Evolutionary conservation across 176 grass and related monocot genomes (phyloP), one percentile per base, ranked within the genome.

Genomic region (Secale cereale): DNA sequence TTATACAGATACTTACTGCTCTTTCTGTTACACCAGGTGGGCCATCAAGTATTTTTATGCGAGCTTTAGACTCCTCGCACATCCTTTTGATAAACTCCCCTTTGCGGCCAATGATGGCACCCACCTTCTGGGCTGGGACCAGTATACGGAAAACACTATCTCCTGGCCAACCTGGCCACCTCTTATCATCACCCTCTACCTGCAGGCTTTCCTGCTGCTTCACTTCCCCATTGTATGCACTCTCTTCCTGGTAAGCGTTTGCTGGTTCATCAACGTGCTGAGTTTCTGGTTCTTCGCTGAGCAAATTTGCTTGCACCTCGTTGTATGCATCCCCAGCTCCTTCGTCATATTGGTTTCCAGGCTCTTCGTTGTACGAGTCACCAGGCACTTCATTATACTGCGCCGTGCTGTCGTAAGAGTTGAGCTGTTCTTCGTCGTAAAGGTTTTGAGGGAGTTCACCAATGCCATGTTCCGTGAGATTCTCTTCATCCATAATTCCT

Each of bases 81-180:
- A 98, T 94, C 84, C 77, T 98, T 86, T 98, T 98, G 33, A 98
- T 95, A 59, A 88, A 90, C 54, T 98, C 96, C 65, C 96, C 96
- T 89, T 98, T 98, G 80, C 90, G 96, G 15, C 96, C 96, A 87
- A 98, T 98, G 45, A 98, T 87, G 78, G 90, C 85, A 78, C 93
- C 96, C 25, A 94, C 96, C 90, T 98, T 98, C 59, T 98, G 89
- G 22, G 89, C 81, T 50, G 96, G 93, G 54, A 95, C 87, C 11
- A 98, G 85, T 77, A 98, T 94, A 19, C 93, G 89, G 25, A 98
- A 98, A 70, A 93, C 96, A 85, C 77, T 98, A 72, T 98, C 91
- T 45, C 96, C 96, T 10, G 96, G 96, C 93, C 96, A 98, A 25
- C 96, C 96, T 28, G 92, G 89, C 96, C 93, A 98, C 68, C 41